These are phyloP conservation scores for Amorphotheca resinae DNA, from an alignment of 495 filamentous ascomycete species.

Conservation along the genomic window DNA sequence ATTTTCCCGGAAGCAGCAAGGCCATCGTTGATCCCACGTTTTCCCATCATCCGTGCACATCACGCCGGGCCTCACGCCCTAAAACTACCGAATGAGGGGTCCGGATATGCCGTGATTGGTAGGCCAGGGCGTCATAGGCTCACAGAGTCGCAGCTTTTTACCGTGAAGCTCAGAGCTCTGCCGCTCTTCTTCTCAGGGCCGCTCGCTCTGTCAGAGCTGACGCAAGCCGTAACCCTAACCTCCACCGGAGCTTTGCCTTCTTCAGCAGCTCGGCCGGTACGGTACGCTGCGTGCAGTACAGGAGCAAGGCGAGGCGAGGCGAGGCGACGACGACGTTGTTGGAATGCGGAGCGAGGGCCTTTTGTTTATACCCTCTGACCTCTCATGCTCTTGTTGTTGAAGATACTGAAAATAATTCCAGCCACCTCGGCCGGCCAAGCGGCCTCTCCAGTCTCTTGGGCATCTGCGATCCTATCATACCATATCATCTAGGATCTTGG, in stretches of 20 bases:
- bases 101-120: slow-evolving; percentile 14
- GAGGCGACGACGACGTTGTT: no score
- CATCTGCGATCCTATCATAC: no score
- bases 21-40: slow-evolving; percentile 9
- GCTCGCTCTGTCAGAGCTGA: background rate
- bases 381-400: no score
- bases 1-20: slow-evolving; percentile 12
- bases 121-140: background rate
- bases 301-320: no score
- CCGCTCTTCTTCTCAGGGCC: background rate
- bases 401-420: no score
- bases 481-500: no score
- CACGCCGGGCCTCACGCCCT: background rate
- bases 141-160: background rate
- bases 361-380: no score
- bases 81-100: slow-evolving; percentile 13
- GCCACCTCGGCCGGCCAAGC: no score
- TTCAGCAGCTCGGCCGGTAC: background rate
- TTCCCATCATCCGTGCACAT: background rate
- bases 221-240: no score
- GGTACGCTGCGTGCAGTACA: background rate
- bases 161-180: background rate
- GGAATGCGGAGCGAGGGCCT: no score
- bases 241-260: background rate
- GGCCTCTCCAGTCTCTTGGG: no score